Base-by-base conservation (phyloP, 257 asterid species). In the Forsythia suspensa region DNA sequence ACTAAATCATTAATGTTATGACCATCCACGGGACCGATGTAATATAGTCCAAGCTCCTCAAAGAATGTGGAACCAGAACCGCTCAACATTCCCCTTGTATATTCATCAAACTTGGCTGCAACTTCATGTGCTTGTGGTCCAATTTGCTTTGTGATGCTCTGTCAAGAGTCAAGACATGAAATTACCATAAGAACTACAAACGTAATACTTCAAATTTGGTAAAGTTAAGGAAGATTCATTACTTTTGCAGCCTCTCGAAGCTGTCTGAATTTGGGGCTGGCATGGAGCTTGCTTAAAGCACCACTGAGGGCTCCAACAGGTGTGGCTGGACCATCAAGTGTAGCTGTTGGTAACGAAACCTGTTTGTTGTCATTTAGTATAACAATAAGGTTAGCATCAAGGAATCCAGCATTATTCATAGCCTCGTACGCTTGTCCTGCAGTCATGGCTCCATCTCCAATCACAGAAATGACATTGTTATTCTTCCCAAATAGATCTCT, bases 381-480 rank as follows among this genome's bases (percentile, higher is more conserved):
- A 8, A 92, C 79, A 71, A 90, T 89, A 40, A 90, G 88, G 78
- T 92, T 88, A 1, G 97, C 79, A 34, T 92, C 95, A 5, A 92
- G 95, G 74, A 18, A 92, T 5, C 95, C 97, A 1, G 95, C 94
- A 39, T 92, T 92, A 87, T 92, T 92, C 85, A 92, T 48, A 1
- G 95, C 97, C 77, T 92, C 97, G n/a, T 85, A 92, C 0, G 97
- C 97, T 38, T 92, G 97, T 36, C 97, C 97, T 0, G 94, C 96
- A 4, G 97, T 92, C 97, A 92, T 90, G 80, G 96, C 94, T 63
- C 97, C 97, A 73, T 92, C 97, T 21, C 97, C 97, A 21, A 92
- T 92, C 38, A 92, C 96, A 0, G 96, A 81, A 59, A 92, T 83
- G 4, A 92, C 92, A 37, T 88, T 93, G 80, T 90, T 92, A 55